Conservation (phyloP, 805 yeast species). For the Wickerhamiella qilinensis region DNA sequence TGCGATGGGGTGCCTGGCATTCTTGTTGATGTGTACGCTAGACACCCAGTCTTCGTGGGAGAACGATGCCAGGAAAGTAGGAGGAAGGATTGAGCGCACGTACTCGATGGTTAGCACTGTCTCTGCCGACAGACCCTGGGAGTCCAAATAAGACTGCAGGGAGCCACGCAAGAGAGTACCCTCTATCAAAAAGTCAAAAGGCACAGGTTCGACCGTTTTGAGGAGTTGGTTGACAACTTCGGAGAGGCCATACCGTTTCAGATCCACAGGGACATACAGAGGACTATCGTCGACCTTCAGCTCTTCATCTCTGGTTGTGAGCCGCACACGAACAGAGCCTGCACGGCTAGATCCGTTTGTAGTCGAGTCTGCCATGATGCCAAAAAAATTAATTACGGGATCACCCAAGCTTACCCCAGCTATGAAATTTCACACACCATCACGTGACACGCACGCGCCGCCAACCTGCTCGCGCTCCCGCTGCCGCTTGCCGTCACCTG, state of each 20-base stretch:
- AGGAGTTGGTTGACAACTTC: conserved; percentile 89
- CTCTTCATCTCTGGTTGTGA: conserved; percentile 63
- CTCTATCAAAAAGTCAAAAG: conserved; percentile 84
- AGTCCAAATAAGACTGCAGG: conserved; percentile 59
- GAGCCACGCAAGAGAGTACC: conserved; percentile 68
- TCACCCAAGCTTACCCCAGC: too few relatives aligned
- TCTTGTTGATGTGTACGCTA: conserved; percentile 35
- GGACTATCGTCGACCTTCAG: conserved; percentile 68
- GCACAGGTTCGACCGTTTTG: conserved; percentile 43
- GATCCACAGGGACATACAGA: conserved; percentile 66
- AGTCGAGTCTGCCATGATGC: too few relatives aligned
- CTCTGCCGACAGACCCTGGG: conserved; percentile 71
- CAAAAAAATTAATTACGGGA: too few relatives aligned
- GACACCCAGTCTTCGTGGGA: conserved; percentile 94
- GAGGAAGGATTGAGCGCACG: conserved; percentile 85
- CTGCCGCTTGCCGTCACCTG: too few relatives aligned
- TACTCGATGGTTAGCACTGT: conserved; percentile 68
- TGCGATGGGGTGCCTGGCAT: conserved; percentile 39
- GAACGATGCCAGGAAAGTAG: conserved; percentile 77
- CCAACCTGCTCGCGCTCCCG: too few relatives aligned
- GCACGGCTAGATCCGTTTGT: too few relatives aligned
- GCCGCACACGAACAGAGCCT: conserved; percentile 30
- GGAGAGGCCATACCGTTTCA: conserved; percentile 82
- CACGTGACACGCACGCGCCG: too few relatives aligned
- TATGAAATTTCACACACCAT: too few relatives aligned